Percentiles rank a stretch among this genome's conserved stretches.
Evolutionary conservation across 2,329 filamentous ascomycete species (phyloP).

Genomic region (Penicillium digitatum): DNA sequence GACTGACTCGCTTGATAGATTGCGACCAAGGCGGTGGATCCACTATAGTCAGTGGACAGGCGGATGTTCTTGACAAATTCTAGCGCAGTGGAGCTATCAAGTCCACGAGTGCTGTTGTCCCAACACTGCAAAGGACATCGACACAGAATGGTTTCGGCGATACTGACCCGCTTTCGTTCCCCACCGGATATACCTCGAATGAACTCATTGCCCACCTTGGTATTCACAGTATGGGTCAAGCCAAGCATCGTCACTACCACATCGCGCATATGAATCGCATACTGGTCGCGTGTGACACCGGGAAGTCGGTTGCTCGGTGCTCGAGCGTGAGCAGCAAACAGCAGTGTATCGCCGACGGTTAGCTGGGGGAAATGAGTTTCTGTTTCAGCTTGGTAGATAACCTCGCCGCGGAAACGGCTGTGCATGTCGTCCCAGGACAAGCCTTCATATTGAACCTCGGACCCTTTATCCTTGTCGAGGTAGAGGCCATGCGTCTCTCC

Average conservation of each 20-base stretch:
- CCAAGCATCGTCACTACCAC: constrained; percentile 55
- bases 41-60: constrained; percentile 46
- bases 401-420: constrained; percentile 72
- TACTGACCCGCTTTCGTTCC: constrained; percentile 57
- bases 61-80: constrained; percentile 53
- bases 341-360: constrained; percentile 71
- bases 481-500: constrained; percentile 78
- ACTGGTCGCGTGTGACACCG: constrained; percentile 44
- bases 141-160: constrained; percentile 51
- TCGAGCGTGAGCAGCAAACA: constrained; percentile 66
- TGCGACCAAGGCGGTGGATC: constrained; percentile 49
- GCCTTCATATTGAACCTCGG: constrained; percentile 75
- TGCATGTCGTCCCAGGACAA: constrained; percentile 67
- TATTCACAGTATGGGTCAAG: constrained; percentile 50
- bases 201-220: constrained; percentile 50
- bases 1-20: constrained; percentile 51
- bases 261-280: constrained; percentile 45
- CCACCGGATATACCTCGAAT: constrained; percentile 59
- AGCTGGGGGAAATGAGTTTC: constrained; percentile 77
- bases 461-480: constrained; percentile 65
- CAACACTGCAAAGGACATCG: constrained; percentile 46
- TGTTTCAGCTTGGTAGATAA: constrained; percentile 79
- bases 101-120: constrained; percentile 48
- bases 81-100: constrained; percentile 53
- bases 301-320: constrained; percentile 41